Evolutionary conservation across 2,329 filamentous ascomycete species (phyloP), one percentile per base, ranked within the genome.

Genomic region (Moelleriella libera): DNA sequence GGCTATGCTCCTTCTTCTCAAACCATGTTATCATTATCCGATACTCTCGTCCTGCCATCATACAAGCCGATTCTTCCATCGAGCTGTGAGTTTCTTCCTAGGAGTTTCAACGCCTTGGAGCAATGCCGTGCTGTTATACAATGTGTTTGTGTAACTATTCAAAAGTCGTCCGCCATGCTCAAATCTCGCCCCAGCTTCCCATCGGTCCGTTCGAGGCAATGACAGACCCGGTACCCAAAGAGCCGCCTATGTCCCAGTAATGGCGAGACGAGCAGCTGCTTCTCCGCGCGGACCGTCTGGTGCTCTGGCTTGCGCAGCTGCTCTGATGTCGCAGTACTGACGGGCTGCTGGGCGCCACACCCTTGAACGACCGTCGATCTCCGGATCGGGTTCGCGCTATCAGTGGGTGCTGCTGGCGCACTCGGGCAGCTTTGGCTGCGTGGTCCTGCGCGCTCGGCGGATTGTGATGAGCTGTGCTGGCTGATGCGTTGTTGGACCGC

Each of bases 241-340:
- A 88, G 5, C 80, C 85, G 30, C 87, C 87, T 53, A 95, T 78
- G 62, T 95, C 89, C 89, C 89, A 96, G 63, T 94, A 96, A 60
- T 94, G 87, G 47, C 88, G 71, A 43, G 82, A 86, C 43, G 85
- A 89, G 34, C 79, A 75, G 53, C 78, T 82, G 56, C 80, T 85
- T 46, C 76, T 71, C 57, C 74, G 72, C 40, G 78, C 81, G 34
- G 79, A 86, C 55, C 82, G 80, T 61, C 83, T 82, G 6, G 86
- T 87, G 63, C 86, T 94, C 65, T 94, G 87, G 59, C 86, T 94
- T 4, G 87, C 88, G 62, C 88, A 94, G 62, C 85, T 94, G 49
- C 80, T 67, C 63, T 67, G 63, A 52, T 73, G 72, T 61, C 67
- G 70, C 52, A 72, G 64, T 30, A 63, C 63, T 46, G 67, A 65